Conservation (phyloP, 768 basidiomycete species). For the Lepiota brunneoincarnata region DNA sequence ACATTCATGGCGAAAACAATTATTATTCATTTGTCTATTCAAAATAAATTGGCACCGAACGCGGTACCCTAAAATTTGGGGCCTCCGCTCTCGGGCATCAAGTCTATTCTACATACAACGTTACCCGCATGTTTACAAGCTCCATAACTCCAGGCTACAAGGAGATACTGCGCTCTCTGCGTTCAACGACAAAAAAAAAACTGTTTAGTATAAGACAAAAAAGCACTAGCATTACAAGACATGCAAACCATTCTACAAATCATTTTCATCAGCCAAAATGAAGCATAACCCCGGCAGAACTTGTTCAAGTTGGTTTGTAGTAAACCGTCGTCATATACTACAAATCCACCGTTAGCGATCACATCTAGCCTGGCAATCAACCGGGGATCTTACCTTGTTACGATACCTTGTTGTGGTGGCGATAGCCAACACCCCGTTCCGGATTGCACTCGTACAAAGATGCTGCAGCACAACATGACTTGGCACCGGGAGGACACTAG, state of each 20-base stretch:
- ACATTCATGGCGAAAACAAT: too few species aligned
- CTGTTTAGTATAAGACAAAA: too few species aligned
- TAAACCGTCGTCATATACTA: slow-evolving; percentile 85
- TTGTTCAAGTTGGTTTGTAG: slow-evolving; percentile 24
- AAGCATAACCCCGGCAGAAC: neutral
- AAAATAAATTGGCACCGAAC: too few species aligned
- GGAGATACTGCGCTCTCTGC: slow-evolving; percentile 11
- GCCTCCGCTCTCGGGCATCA: too few species aligned
- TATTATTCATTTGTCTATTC: too few species aligned
- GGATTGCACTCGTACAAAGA: slow-evolving; percentile 91
- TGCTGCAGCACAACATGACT: slow-evolving; percentile 94
- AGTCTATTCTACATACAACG: too few species aligned
- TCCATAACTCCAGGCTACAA: too few species aligned
- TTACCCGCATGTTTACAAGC: too few species aligned
- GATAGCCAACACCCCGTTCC: slow-evolving; percentile 90
- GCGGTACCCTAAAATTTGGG: too few species aligned
- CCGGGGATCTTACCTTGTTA: slow-evolving; percentile 66
- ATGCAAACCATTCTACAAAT: too few species aligned
- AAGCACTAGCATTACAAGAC: too few species aligned
- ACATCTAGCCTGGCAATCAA: neutral
- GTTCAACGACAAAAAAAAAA: neutral
- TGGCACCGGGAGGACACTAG: slow-evolving; percentile 87
- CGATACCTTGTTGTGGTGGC: slow-evolving; percentile 89
- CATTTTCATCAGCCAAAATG: neutral
- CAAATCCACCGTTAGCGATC: slow-evolving; percentile 14